These are phyloP conservation scores for Lachnellula cervina DNA, from an alignment of 2,329 filamentous ascomycete species.

Conservation along the genomic window DNA sequence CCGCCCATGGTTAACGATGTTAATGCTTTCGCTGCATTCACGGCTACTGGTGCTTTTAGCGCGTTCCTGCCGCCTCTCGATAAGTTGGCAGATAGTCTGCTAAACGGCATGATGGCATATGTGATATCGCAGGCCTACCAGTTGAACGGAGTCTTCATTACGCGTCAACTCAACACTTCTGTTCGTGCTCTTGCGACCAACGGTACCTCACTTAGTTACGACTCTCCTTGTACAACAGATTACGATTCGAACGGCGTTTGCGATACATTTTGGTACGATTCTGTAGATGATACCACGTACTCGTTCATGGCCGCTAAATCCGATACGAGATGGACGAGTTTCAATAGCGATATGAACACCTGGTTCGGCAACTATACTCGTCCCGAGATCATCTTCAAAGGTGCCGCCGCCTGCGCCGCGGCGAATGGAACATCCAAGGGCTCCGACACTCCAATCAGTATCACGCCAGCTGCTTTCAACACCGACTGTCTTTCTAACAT, in stretches of 20 bases:
- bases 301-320: slow-evolving; percentile 29
- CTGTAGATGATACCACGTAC: slow-evolving; percentile 26
- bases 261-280: slow-evolving; percentile 6
- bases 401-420: neutral
- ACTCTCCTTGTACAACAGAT: neutral
- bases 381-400: neutral
- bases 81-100: no score
- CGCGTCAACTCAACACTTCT: neutral
- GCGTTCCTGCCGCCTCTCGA: no score
- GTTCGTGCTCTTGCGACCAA: neutral
- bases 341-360: neutral
- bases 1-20: neutral
- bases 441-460: neutral
- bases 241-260: neutral
- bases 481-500: neutral
- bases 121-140: neutral
- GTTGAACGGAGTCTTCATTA: neutral
- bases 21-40: no score
- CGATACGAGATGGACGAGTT: neutral
- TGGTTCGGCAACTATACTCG: neutral
- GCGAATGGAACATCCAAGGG: neutral
- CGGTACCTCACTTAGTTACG: neutral
- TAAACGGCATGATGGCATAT: no score
- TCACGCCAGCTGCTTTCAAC: neutral
- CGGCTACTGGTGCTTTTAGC: no score